phyloP scores from a whole-genome alignment of 1,139 yeast species.

The Diutina siamensis region DNA sequence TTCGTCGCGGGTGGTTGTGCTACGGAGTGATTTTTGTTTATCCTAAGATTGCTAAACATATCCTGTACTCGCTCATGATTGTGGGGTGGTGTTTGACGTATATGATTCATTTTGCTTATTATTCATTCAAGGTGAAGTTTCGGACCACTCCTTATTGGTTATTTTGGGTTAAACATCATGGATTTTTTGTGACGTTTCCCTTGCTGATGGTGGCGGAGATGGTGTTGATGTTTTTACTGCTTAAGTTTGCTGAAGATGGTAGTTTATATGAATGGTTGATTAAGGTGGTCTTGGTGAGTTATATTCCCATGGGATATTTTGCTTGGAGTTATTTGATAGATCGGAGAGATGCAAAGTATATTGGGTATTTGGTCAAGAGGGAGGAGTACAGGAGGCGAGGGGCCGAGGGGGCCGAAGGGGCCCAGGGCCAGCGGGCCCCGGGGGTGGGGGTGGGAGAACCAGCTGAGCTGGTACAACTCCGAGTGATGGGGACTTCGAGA shows the following conservation, averaged over 20 bases:
- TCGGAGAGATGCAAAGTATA: not conserved
- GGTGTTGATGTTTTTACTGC: constrained; percentile 31
- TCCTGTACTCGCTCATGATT: constrained; percentile 36
- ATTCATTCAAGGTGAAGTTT: constrained; percentile 34
- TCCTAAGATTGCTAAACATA: constrained; percentile 39
- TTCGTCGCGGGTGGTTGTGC: constrained; percentile 30
- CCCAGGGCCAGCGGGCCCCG: not conserved
- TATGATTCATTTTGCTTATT: constrained; percentile 32
- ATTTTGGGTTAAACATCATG: constrained; percentile 28
- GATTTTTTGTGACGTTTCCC: constrained; percentile 35
- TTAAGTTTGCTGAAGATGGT: not conserved
- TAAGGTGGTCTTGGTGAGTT: not conserved
- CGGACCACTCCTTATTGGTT: constrained; percentile 22
- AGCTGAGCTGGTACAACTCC: no score
- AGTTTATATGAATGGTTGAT: not conserved
- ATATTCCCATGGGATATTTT: constrained; percentile 4
- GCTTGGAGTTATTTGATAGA: not conserved
- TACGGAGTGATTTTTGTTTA: constrained; percentile 35
- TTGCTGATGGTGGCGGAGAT: constrained; percentile 37
- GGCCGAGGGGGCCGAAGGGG: no score
- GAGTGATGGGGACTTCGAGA: not conserved
- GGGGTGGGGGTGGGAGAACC: no score
- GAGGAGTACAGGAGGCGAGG: not conserved
- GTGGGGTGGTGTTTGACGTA: constrained; percentile 32
- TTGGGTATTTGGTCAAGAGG: not conserved